A percentile compares a stretch with the other conserved stretches of the same genome.
phyloP scores from a whole-genome alignment of 768 basidiomycete genomes.

The Suillus subluteus region DNA sequence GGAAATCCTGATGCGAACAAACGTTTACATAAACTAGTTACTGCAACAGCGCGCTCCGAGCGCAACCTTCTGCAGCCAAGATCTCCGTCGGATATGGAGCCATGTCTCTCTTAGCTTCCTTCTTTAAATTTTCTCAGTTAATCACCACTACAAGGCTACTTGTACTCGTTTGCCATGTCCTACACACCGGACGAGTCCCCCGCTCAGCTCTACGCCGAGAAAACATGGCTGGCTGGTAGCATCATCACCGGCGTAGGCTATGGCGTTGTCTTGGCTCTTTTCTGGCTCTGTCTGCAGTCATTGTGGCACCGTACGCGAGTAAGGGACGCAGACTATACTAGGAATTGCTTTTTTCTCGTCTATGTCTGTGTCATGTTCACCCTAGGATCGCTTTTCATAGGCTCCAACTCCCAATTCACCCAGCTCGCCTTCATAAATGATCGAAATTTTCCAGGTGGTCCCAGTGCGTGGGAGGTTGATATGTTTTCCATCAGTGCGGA shows the following conservation, averaged over 20 bases:
- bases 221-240: slow-evolving; percentile 32
- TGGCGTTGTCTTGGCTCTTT: slow-evolving; percentile 29
- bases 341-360: slow-evolving; percentile 27
- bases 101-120: not conserved
- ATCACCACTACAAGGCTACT: not conserved
- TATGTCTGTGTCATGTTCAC: slow-evolving; percentile 27
- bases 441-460: slow-evolving; percentile 30
- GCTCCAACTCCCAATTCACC: slow-evolving; percentile 32
- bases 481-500: slow-evolving; percentile 34
- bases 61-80: not conserved
- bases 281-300: slow-evolving; percentile 25
- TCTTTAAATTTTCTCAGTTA: not conserved
- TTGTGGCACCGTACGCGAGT: slow-evolving; percentile 23
- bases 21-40: too few relatives aligned
- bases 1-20: too few relatives aligned
- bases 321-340: slow-evolving; percentile 16
- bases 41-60: not conserved
- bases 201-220: slow-evolving; percentile 26
- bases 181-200: slow-evolving; percentile 11
- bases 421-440: slow-evolving; percentile 34
- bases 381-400: slow-evolving; percentile 29
- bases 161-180: not conserved
- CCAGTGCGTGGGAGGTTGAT: slow-evolving; percentile 24
- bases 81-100: too few relatives aligned
- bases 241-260: slow-evolving; percentile 31